These are phyloP conservation scores for Ophiocordyceps australis DNA, from an alignment of 2,329 filamentous ascomycete species.

Conservation along the genomic window DNA sequence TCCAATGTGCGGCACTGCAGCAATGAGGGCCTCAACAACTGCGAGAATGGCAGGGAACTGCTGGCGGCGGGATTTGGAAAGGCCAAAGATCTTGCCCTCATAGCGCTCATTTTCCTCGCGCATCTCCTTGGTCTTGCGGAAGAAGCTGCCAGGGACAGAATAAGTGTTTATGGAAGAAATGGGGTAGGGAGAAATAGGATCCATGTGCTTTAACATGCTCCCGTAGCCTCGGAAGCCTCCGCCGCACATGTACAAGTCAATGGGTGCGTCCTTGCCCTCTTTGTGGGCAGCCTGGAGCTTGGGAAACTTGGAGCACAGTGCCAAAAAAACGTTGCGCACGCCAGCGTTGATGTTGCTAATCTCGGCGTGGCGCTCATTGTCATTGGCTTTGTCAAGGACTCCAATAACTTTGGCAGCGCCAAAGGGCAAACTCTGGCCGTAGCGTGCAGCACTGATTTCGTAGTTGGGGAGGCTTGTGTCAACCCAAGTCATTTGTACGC, in stretches of 20 bases:
- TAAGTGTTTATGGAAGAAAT: constrained; percentile 73
- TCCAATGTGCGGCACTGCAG: constrained; percentile 51
- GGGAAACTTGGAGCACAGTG: constrained; percentile 28
- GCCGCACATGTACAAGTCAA: constrained; percentile 71
- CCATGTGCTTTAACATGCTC: constrained; percentile 69
- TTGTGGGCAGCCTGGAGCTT: constrained; percentile 24
- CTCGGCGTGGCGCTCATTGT: constrained; percentile 23
- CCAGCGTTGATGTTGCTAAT: constrained; percentile 34
- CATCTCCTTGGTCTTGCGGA: constrained; percentile 35
- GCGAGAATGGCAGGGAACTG: constrained; percentile 76
- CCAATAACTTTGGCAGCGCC: constrained; percentile 39
- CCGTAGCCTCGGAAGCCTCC: constrained; percentile 86
- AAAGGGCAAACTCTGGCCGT: constrained; percentile 40
- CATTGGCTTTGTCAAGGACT: constrained; percentile 22
- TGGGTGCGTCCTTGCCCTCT: constrained; percentile 15
- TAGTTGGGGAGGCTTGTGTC: constrained; percentile 28
- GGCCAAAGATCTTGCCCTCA: constrained; percentile 47
- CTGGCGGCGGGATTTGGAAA: constrained; percentile 59
- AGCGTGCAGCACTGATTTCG: constrained; percentile 30
- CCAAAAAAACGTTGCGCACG: constrained; percentile 41
- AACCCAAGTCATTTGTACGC: constrained; percentile 47
- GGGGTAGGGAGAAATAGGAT: constrained; percentile 59
- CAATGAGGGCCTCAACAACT: constrained; percentile 57
- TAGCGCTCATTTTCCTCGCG: constrained; percentile 27
- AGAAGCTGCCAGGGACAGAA: constrained; percentile 40